These are phyloP conservation scores for Phytophthora hibernalis DNA, from an alignment of 352 stramenopile species.

Conservation along the genomic window DNA sequence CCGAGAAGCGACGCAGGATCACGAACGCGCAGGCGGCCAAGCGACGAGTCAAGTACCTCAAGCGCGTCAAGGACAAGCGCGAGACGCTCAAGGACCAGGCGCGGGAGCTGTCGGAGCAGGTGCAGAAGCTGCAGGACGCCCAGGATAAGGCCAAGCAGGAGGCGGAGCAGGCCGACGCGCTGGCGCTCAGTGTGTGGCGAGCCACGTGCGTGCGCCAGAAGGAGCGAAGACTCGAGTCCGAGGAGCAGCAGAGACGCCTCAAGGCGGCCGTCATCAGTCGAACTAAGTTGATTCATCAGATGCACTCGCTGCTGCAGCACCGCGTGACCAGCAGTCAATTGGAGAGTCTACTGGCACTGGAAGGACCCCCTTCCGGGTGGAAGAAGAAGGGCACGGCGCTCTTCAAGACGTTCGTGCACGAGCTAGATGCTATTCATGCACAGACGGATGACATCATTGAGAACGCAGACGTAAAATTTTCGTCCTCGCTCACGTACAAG, in stretches of 20 bases:
- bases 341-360: slow-evolving; percentile 21
- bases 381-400: slow-evolving; percentile 32
- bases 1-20: slow-evolving; percentile 33
- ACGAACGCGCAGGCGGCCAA: slow-evolving; percentile 38
- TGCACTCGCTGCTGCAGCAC: slow-evolving; percentile 33
- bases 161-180: slow-evolving; percentile 19
- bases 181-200: slow-evolving; percentile 27
- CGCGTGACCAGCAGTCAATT: slow-evolving; percentile 19
- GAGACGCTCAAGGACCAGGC: slow-evolving; percentile 21
- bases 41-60: slow-evolving; percentile 31
- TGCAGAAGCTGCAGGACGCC: slow-evolving; percentile 12
- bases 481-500: slow-evolving; percentile 30
- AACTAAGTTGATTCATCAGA: slow-evolving; percentile 34
- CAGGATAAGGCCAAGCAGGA: slow-evolving; percentile 22
- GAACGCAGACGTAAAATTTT: slow-evolving; percentile 25
- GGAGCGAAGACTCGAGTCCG: slow-evolving; percentile 30
- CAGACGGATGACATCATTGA: slow-evolving; percentile 37
- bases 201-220: slow-evolving; percentile 33
- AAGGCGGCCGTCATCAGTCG: slow-evolving; percentile 31
- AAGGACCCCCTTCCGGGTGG: slow-evolving; percentile 5
- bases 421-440: slow-evolving; percentile 36
- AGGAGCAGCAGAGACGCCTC: slow-evolving; percentile 32
- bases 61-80: slow-evolving; percentile 35
- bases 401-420: slow-evolving; percentile 38
- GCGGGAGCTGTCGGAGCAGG: slow-evolving; percentile 8